These are phyloP conservation scores for Cicer yamashitae DNA, from an alignment of 306 rosid species.

Conservation along the genomic window DNA sequence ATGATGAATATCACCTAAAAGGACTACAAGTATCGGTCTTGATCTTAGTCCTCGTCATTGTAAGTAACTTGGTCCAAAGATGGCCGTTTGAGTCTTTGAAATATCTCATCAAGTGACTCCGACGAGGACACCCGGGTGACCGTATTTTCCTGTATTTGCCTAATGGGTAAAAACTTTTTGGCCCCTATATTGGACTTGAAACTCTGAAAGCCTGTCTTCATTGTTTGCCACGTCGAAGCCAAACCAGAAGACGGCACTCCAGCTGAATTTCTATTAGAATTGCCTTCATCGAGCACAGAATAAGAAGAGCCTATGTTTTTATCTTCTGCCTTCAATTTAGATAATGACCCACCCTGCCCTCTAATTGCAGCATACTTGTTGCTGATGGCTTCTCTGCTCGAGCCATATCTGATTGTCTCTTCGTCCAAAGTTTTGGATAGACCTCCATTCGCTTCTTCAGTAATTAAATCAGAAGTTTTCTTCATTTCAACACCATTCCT, in stretches of 20 bases:
- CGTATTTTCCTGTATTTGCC: conserved; percentile 63
- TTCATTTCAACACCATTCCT: conserved; percentile 63
- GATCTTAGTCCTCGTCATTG: conserved; percentile 54
- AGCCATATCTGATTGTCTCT: conserved; percentile 67
- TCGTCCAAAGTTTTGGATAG: conserved; percentile 50
- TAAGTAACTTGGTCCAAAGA: conserved; percentile 50
- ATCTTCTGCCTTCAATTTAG: conserved; percentile 58
- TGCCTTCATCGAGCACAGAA: conserved; percentile 59
- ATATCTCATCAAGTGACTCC: conserved; percentile 82
- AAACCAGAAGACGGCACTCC: conserved; percentile 63
- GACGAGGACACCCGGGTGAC: conserved; percentile 63
- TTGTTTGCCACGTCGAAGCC: conserved; percentile 73
- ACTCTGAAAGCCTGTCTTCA: conserved; percentile 85
- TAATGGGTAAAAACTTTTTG: conserved; percentile 71
- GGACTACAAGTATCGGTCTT: conserved; percentile 44
- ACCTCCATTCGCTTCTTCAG: conserved; percentile 51
- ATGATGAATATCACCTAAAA: conserved; percentile 46
- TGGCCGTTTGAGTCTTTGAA: conserved; percentile 74
- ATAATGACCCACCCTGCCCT: conserved; percentile 69
- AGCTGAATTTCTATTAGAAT: conserved; percentile 40
- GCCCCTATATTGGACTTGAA: conserved; percentile 77
- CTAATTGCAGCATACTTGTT: conserved; percentile 81
- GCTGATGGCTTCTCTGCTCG: conserved; percentile 79
- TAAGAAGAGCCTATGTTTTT: conserved; percentile 57
- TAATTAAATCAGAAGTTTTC: conserved; percentile 49